Evolutionary conservation across 2,329 filamentous ascomycete genomes (phyloP), one percentile per base, ranked within the genome.

Genomic region (Phialocephala sp.): DNA sequence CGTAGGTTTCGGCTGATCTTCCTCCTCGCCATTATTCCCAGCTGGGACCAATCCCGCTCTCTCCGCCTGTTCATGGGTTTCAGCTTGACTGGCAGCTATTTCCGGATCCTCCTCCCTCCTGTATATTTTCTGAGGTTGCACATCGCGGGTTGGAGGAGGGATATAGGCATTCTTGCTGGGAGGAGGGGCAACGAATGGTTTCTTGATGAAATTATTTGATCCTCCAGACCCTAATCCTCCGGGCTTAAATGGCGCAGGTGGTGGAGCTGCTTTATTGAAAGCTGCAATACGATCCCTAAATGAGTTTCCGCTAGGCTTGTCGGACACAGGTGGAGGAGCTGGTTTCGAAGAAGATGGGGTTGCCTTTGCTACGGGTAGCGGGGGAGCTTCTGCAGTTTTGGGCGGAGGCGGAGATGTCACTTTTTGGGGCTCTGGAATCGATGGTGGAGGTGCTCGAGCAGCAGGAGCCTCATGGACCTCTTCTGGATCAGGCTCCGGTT

Each of bases 261-360:
- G 95, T 2, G 93, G 88, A 6, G 93, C 93, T 54, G 92, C 83
- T 77, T 94, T 95, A 79, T 99, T 99, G 82, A 99, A 99, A 54
- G 95, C 94, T 39, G 95, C 95, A 76, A 99, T 97, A 68, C 95
- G 91, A 79, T 98, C 95, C 76, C 87, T 94, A 82, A 99, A 98
- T 1, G 95, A 93, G 74, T 87, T 91, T 55, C 82, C 84, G 12
- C 79, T 77, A 35, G 93, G 92, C 77, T 97, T 97, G 72, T 93
- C 92, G 11, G 83, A 79, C 11, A 85, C 84, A 14, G 92, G 90
- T 45, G 91, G 89, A 24, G 88, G 83, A 66, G 87, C 87, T 63
- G 81, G 77, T 72, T 76, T 74, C 27, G 78, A 68, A 62, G 76
- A 73, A 52, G 65, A 64, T 11, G 69, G 59, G 20, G 54, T 60